Percentiles rank a stretch among this genome's conserved stretches.
phyloP scores from a whole-genome alignment of 2,329 filamentous ascomycete species.

The Phyllosticta citriasiana region DNA sequence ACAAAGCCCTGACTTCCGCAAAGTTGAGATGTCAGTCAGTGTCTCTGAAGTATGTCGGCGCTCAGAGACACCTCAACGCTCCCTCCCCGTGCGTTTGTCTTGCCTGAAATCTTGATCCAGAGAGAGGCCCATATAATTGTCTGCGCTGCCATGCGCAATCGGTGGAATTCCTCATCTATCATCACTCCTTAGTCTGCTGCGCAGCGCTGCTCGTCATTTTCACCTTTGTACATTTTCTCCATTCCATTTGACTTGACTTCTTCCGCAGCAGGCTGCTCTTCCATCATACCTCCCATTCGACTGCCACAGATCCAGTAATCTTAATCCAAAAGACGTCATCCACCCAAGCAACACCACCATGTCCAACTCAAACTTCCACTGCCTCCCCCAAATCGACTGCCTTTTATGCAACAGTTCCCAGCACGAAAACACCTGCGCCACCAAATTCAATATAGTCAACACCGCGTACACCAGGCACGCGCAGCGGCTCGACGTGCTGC shows the following conservation, averaged over 20 bases:
- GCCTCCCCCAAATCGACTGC: background rate
- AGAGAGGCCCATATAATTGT: background rate
- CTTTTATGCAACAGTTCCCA: too few relatives aligned
- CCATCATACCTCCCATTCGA: background rate
- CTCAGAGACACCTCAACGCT: too few relatives aligned
- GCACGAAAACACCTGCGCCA: background rate
- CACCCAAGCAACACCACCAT: background rate
- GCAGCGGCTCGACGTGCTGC: background rate
- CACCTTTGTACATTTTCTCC: background rate
- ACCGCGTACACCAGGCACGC: background rate
- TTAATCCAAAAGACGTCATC: background rate
- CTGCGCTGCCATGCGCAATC: background rate
- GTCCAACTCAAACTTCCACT: background rate
- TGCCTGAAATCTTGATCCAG: too few relatives aligned
- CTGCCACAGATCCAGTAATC: background rate
- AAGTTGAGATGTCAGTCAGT: too few relatives aligned
- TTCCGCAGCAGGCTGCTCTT: background rate
- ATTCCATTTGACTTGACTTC: background rate
- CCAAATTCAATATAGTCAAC: background rate
- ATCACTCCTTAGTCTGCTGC: background rate
- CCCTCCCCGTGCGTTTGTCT: too few relatives aligned
- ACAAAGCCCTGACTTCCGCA: too few relatives aligned
- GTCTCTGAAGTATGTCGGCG: too few relatives aligned
- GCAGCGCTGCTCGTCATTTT: background rate
- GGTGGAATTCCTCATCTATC: background rate